A percentile compares a stretch with the other conserved stretches of the same genome.
phyloP scores from a whole-genome alignment of 2,329 filamentous ascomycete genomes.

The Apiospora rasikravindrae region DNA sequence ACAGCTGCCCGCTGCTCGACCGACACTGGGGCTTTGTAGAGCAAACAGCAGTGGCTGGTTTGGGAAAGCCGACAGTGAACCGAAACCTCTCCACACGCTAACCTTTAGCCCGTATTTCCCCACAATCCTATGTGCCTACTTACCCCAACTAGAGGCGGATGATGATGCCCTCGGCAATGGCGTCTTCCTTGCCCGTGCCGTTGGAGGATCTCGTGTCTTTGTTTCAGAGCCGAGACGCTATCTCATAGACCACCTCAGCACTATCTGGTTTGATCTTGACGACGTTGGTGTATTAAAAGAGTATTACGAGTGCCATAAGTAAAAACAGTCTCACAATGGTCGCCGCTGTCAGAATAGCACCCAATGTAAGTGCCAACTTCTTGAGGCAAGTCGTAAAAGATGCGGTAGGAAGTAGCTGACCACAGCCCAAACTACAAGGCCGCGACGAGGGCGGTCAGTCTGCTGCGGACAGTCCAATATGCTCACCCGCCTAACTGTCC shows the following conservation, averaged over 20 bases:
- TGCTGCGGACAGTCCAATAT: slow-evolving; percentile 89
- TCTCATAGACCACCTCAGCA: neutral
- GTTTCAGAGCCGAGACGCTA: slow-evolving; percentile 5
- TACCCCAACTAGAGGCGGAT: slow-evolving; percentile 19
- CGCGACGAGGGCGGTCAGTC: slow-evolving; percentile 68
- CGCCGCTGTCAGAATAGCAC: slow-evolving; percentile 40
- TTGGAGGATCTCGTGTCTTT: slow-evolving; percentile 13
- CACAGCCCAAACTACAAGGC: slow-evolving; percentile 45
- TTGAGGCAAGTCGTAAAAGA: too few relatives aligned
- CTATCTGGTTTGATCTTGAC: too few relatives aligned
- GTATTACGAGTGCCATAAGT: neutral
- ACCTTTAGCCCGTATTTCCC: slow-evolving; percentile 13
- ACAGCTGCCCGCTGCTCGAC: too few relatives aligned
- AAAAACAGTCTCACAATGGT: slow-evolving; percentile 31
- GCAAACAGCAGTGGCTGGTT: neutral
- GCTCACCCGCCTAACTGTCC: slow-evolving; percentile 87
- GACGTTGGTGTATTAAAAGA: neutral
- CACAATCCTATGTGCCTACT: too few relatives aligned
- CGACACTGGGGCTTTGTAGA: too few relatives aligned
- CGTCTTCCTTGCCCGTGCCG: neutral
- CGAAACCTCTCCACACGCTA: slow-evolving; percentile 10
- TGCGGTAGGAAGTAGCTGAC: neutral
- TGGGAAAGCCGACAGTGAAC: neutral
- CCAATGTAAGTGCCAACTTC: slow-evolving; percentile 39
- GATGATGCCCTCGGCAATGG: slow-evolving; percentile 1